Base-by-base conservation (phyloP, 352 stramenopile genomes). In the Phytopythium helicoides region DNA sequence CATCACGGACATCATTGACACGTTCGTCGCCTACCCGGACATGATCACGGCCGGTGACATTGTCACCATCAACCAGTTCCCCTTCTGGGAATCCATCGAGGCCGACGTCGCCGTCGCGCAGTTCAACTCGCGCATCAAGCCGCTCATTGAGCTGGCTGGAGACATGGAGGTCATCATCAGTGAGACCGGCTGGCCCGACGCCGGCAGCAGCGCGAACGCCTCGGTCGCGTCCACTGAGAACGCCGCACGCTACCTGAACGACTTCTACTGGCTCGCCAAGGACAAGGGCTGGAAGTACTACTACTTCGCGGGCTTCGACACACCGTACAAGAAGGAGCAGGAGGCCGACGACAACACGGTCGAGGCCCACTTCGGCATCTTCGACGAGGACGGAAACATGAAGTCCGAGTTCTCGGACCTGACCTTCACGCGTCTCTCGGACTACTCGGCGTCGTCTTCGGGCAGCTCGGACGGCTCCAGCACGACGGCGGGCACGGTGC, bases 291-390 rank as follows among this genome's bases (percentile, higher is more conserved):
- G 79, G 76, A 89, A 92, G 67, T 92, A 93, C 66, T 94, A 91
- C 73, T 94, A 92, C 71, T 94, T 94, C 56, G 71, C 81, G 1
- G 85, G 71, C 52, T 91, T 95, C 15, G 85, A 95, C 60, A 89
- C 82, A 41, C 68, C 79, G 26, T 91, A 86, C 71, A 93, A 93
- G 71, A 62, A 74, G 41, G 51, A 76, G 60, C 63, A 89, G 49
- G 15, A 19, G 28, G 61, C 70, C 15, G 70, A 90, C 36, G 23
- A 60, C 3, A 56, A 72, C 50, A 80, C 73, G 14, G 82, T 93
- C 22, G 85, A 95, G 63, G 70, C 60, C 25, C 72, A 81, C 68
- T 95, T 93, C 50, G 85, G 85, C 19, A 72, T 95, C 56, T 93
- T 90, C 34, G 70, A 81, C 52, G 58, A 69, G 11, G 62, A 64